phyloP scores from a whole-genome alignment of 1,139 yeast genomes.

The Suzukiozyma palmioleophila region DNA sequence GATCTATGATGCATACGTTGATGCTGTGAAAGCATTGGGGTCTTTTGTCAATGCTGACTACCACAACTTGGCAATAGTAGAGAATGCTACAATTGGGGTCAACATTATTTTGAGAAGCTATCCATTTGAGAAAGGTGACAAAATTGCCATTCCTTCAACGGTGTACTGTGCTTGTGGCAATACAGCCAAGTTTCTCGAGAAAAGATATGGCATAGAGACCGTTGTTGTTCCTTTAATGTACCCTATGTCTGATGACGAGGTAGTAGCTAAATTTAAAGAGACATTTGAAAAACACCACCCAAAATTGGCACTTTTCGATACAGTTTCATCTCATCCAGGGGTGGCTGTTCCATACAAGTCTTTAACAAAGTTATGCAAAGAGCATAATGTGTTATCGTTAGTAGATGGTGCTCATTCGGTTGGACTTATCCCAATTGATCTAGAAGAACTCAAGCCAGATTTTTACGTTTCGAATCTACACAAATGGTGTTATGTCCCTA shows the following conservation, averaged over 20 bases:
- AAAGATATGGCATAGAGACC: constrained; percentile 38
- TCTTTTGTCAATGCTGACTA: constrained; percentile 40
- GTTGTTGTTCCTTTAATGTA: constrained; percentile 43
- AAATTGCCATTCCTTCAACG: constrained; percentile 47
- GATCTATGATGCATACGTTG: constrained; percentile 19
- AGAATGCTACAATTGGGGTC: constrained; percentile 61
- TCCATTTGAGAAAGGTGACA: constrained; percentile 53
- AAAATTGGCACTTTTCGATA: constrained; percentile 53
- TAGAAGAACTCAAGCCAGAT: constrained; percentile 50
- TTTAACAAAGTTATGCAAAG: constrained; percentile 43
- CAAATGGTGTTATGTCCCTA: constrained; percentile 64
- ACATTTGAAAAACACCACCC: constrained; percentile 21
- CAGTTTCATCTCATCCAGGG: constrained; percentile 64
- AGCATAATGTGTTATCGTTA: constrained; percentile 47
- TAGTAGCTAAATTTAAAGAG: constrained; percentile 37
- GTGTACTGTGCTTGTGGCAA: constrained; percentile 57
- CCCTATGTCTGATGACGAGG: constrained; percentile 47
- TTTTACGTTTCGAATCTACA: constrained; percentile 62
- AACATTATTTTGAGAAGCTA: constrained; percentile 55
- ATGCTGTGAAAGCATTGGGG: constrained; percentile 31
- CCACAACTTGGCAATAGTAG: constrained; percentile 43
- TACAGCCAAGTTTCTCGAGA: constrained; percentile 44
- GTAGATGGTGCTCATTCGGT: constrained; percentile 74
- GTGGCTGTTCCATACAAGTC: constrained; percentile 52
- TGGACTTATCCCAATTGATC: constrained; percentile 47